Evolutionary conservation across 345 rosid genomes (phyloP).

Genomic region (Theobroma cacao): DNA sequence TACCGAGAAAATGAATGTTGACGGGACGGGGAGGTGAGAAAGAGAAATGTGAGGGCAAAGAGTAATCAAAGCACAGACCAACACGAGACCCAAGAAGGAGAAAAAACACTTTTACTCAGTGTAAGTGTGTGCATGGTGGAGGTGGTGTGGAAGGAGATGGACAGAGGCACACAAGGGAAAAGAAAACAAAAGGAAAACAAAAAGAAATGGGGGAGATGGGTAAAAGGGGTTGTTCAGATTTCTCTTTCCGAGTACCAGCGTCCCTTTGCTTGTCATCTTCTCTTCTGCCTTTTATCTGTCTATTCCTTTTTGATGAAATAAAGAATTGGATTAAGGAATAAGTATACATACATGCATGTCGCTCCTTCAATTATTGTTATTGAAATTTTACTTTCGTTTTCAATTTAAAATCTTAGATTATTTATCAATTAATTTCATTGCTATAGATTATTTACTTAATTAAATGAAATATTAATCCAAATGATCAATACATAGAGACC

Average conservation of each 20-base stretch:
- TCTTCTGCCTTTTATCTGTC: background rate
- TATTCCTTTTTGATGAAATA: background rate
- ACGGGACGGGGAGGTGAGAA: background rate
- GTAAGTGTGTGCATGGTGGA: background rate
- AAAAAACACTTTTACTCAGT: background rate
- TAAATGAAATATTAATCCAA: background rate
- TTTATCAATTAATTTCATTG: background rate
- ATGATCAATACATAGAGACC: background rate
- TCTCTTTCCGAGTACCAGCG: background rate
- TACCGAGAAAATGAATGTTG: background rate
- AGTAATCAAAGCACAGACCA: background rate
- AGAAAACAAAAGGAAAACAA: background rate
- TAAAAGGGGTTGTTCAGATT: constrained; percentile 17
- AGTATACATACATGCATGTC: background rate
- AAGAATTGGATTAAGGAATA: background rate
- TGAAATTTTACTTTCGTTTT: too few species aligned
- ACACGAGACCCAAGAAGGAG: background rate
- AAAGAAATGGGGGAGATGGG: constrained; percentile 8
- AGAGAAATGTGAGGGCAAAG: background rate
- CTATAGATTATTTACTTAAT: too few species aligned
- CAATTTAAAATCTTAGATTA: background rate
- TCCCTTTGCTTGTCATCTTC: constrained; percentile 5
- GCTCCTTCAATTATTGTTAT: background rate
- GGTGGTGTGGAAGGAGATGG: background rate
- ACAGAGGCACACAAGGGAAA: background rate